Percentiles rank a stretch among this genome's conserved stretches.
These are phyloP conservation scores for Naegleria fowleri DNA, from an alignment of 208 protist genomes.

Conservation along the genomic window DNA sequence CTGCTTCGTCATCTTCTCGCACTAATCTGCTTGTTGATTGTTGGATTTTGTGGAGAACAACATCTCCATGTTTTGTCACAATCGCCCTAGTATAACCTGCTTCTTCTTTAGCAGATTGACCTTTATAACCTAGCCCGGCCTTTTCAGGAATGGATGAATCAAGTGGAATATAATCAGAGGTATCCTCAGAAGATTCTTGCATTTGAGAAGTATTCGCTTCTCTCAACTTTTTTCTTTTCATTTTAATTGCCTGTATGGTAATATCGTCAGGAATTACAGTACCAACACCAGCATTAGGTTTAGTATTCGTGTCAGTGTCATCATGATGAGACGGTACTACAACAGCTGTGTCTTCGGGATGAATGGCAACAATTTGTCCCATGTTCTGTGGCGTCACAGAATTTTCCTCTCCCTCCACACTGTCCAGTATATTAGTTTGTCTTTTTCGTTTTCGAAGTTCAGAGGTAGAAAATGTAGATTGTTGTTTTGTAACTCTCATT, in stretches of 20 bases:
- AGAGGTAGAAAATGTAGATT: neutral
- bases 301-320: neutral
- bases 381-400: too few species aligned
- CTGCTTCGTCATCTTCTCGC: neutral
- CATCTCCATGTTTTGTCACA: neutral
- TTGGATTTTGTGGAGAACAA: neutral
- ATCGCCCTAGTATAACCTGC: neutral
- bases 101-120: neutral
- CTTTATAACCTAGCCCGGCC: neutral
- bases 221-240: conserved; percentile 1
- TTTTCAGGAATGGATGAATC: neutral
- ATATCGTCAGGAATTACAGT: neutral
- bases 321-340: neutral
- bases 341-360: neutral
- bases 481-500: neutral
- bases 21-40: neutral
- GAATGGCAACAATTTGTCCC: too few species aligned
- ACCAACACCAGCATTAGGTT: neutral
- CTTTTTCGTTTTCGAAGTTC: neutral
- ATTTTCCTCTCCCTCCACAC: too few species aligned
- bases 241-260: neutral
- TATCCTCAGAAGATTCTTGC: neutral
- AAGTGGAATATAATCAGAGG: neutral
- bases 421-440: neutral
- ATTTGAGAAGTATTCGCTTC: neutral